Base-by-base conservation (phyloP, 768 basidiomycete genomes). In the Glaciozyma martinii region DNA sequence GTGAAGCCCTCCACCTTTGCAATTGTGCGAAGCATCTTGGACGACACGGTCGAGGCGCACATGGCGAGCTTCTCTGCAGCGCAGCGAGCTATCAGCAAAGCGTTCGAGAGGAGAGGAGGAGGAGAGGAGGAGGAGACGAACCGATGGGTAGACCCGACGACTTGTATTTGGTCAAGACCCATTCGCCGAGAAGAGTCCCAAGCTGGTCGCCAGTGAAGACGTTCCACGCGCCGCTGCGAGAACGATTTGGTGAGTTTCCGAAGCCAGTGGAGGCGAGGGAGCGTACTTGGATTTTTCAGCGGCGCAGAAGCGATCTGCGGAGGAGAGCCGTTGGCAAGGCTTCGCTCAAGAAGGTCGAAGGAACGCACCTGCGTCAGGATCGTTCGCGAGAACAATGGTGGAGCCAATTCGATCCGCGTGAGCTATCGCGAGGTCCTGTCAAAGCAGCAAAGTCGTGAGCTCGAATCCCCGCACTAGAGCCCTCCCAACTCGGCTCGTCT, bases 1-100 rank as follows among this genome's bases (percentile, higher is more conserved):
- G 81, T 84, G 79, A 92, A 91, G 2, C 88, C 89, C 72, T 92
- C 90, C 7, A 74, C 74, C 40, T 77, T 73, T 0, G 90, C 89
- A 79, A 93, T 88, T 3, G 82, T 78, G 72, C 86, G 84, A 10
- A 92, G 77, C 89, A 93, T 89, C 77, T 89, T 91, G 19, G 88
- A 90, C 73, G 89, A 91, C 21, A 93, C 90, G 7, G 89, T 88
- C 2, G 90, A 90, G 7, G 88, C 89, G 9, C 91, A 85, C 84
- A 93, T 88, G 3, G 86, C 89, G 9, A 91, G 78, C 71, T 84
- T 85, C 7, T 82, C 81, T 77, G 49, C 9, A 30, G 19, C 33
- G 32, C 23, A 25, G 12, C 42, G 40, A 15, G 18, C 2, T 12
- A 40, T n/a, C 13, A 53, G n/a, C 33, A 46, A 13, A 16, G 23